Base-by-base conservation (phyloP, 495 filamentous ascomycete genomes). In the Hypoxylon cercidicola region DNA sequence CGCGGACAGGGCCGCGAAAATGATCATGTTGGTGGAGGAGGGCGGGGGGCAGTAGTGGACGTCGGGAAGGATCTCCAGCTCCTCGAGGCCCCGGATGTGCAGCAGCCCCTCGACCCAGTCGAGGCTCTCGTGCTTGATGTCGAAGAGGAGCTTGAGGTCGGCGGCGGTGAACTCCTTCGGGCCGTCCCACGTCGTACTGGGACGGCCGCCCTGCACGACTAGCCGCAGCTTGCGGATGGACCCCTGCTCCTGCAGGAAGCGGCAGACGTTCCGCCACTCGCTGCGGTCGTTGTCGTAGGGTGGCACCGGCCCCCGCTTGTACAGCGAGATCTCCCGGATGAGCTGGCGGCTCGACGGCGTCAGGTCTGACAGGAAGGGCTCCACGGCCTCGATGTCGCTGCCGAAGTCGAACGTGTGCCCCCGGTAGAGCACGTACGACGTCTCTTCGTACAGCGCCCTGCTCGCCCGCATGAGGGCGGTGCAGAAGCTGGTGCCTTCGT, bases 351-450 rank as follows among this genome's bases (percentile, higher is more conserved):
- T 75, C 11, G 47, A 50, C 20, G 72, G 71, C n/a, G 80, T 81
- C 15, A 85, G 76, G 68, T 86, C 84, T 12, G 71, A 73, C 53
- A 86, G 76, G 71, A 87, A 87, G 7, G 84, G 82, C n/a, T 79
- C 72, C 11, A 84, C 75, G 39, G 83, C 78, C 65, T 85, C 85
- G 63, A 87, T 71, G 66, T 83, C 72, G 53, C 72, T 72, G 23
- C 76, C 78, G 69, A 87, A 86, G 60, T 78, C 75, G 70, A 87
- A 85, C 2, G 71, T 73, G 62, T 83, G 80, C n/a, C 63, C 60
- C 12, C 70, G 71, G 68, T 87, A 87, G 21, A 87, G 72, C 0
- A 83, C n/a, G 19, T 76, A 67, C 20, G 77, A 66, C 15, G 78
- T 78, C 70, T 87, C 85, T 32, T 65, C 62, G 70, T 86, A 73